These are phyloP conservation scores for Lodderomyces parapsilosis DNA, from an alignment of 1,139 yeast species.

Conservation along the genomic window DNA sequence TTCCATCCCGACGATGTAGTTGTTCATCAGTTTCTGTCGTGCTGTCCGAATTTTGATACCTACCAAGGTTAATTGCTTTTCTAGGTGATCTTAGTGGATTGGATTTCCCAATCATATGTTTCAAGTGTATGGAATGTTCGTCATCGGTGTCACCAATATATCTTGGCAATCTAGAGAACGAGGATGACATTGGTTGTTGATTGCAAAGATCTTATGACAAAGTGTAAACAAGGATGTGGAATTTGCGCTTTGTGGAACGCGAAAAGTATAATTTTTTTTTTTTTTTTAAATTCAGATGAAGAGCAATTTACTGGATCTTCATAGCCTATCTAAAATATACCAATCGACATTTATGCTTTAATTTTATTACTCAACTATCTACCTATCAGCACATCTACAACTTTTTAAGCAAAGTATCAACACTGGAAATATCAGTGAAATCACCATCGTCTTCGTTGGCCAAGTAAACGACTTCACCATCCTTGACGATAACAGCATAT, in stretches of 20 bases:
- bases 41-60: conserved; percentile 5
- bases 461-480: conserved; percentile 63
- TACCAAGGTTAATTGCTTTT: conserved; percentile 2
- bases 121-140: conserved; percentile 42
- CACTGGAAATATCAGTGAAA: conserved; percentile 60
- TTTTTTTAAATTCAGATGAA: too few species aligned
- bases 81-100: conserved; percentile 25
- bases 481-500: conserved; percentile 64
- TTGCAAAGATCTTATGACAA: neutral
- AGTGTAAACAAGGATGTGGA: neutral
- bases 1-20: neutral
- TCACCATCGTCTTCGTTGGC: conserved; percentile 62
- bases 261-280: too few species aligned
- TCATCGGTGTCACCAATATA: conserved; percentile 45
- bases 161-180: conserved; percentile 26
- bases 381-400: conserved; percentile 14
- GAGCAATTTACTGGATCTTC: too few species aligned
- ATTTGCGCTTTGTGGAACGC: neutral
- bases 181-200: conserved; percentile 7
- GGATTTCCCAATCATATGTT: conserved; percentile 39
- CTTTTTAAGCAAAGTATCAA: conserved; percentile 48
- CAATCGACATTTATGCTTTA: too few species aligned
- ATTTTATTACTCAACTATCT: too few species aligned
- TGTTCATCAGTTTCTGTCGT: neutral
- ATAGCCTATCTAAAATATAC: too few species aligned